Evolutionary conservation across 108 stramenopile genomes (phyloP).

Genomic region (Fragilaria crotonensis): DNA sequence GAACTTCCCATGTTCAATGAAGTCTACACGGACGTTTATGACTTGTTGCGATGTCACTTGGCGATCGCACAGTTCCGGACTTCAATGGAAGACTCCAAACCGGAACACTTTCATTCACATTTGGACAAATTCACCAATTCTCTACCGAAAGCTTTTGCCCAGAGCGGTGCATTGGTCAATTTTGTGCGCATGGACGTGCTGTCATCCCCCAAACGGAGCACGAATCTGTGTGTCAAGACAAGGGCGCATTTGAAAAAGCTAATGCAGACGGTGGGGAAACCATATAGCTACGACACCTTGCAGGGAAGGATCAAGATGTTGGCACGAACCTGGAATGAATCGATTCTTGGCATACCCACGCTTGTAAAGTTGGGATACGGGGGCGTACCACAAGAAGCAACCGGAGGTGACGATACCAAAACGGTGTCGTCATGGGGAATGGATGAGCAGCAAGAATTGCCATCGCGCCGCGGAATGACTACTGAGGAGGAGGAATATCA

Average conservation of each 20-base stretch:
- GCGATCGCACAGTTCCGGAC: background rate
- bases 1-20: too few species aligned
- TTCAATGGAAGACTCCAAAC: background rate
- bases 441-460: background rate
- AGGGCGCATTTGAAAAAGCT: background rate
- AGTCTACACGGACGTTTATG: background rate
- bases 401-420: background rate
- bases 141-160: background rate
- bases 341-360: constrained; percentile 13
- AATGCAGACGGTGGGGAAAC: background rate
- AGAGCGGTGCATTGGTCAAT: background rate
- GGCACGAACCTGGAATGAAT: constrained; percentile 6
- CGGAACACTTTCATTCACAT: background rate
- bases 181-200: background rate
- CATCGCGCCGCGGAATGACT: too few species aligned
- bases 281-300: background rate
- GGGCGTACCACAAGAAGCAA: constrained; percentile 1
- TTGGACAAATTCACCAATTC: background rate
- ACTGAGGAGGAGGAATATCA: background rate
- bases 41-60: background rate
- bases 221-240: background rate
- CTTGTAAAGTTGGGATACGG: constrained; percentile 11
- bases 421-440: background rate
- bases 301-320: background rate
- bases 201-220: background rate